Evolutionary conservation across 2,329 filamentous ascomycete species (phyloP), one percentile per base, ranked within the genome.

Genomic region (Fusarium globosum): DNA sequence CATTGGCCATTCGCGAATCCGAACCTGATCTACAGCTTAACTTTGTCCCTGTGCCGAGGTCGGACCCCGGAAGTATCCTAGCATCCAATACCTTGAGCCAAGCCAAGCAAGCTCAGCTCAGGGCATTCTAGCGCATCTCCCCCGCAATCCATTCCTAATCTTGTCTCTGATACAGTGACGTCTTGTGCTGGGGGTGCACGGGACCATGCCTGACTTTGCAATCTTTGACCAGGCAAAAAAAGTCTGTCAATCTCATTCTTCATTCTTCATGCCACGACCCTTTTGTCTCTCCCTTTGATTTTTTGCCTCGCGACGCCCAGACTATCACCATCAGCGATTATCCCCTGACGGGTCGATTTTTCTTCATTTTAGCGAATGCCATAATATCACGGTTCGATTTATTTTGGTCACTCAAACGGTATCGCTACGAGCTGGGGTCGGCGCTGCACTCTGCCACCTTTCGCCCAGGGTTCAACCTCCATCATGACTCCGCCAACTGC

Each of bases 401-500:
- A 39, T 43, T 64, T 61, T 62, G 43, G 33, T 28, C 58, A 38
- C 38, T 26, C 56, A 45, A 35, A 61, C 72, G 61, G 46, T 48
- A 45, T 68, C 41, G 36, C 46, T 61, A 59, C 35, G 33, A 63
- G 42, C 67, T 66, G 58, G 53, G 46, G 66, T 60, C 51, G 64
- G 59, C 69, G 35, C 43, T 52, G 58, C 52, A 56, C 60, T 72
- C 67, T 73, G 58, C 62, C 67, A 68, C 57, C 66, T 61, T 49
- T 74, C 45, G 58, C 60, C 64, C 63, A 70, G 74, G 69, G 58
- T 70, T 74, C 51, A 55, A 41, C 23, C 51, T 55, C 26, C 72
- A 74, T 72, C 76, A 89, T 89, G 87, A 87, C 85, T 57, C 88
- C 88, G 56, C 87, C 88, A 8, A 88, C 88, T 26, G 84, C 79